Percentiles rank a stretch among this genome's conserved stretches.
These are phyloP conservation scores for Fusarium bactridioides DNA, from an alignment of 2,329 filamentous ascomycete genomes.

Conservation along the genomic window DNA sequence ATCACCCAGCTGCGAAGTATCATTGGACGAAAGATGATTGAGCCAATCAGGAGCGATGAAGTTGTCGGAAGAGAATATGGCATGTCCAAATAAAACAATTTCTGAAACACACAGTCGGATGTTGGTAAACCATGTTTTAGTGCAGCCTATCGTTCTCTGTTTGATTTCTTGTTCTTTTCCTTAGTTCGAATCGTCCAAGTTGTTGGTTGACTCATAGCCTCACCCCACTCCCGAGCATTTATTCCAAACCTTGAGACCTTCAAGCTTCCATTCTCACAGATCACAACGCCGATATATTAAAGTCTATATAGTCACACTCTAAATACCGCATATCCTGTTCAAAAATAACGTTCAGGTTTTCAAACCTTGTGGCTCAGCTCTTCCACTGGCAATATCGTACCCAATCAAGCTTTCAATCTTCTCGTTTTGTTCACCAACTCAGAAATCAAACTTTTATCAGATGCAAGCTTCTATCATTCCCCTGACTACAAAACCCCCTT, in stretches of 20 bases:
- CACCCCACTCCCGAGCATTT: neutral
- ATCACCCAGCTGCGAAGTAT: conserved; percentile 51
- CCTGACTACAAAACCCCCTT: neutral
- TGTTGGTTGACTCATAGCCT: neutral
- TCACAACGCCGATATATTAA: neutral
- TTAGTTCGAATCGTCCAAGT: no score
- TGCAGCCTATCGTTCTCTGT: no score
- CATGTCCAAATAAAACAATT: neutral
- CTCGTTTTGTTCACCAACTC: no score
- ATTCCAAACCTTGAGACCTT: neutral
- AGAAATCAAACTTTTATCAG: no score
- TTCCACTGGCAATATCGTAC: no score
- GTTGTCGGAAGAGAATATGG: neutral
- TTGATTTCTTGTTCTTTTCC: neutral
- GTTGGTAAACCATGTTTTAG: neutral
- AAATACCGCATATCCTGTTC: fast-evolving
- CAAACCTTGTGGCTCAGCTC: neutral
- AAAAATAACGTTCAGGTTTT: fast-evolving
- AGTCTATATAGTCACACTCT: no score
- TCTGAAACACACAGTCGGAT: neutral
- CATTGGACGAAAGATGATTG: conserved; percentile 50
- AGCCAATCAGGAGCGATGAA: neutral
- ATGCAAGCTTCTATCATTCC: neutral
- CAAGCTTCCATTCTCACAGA: neutral
- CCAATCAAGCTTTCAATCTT: neutral